Percentiles rank a stretch among this genome's conserved stretches.
Evolutionary conservation across 2,329 filamentous ascomycete species (phyloP).

Genomic region (Alternaria gansuensis): DNA sequence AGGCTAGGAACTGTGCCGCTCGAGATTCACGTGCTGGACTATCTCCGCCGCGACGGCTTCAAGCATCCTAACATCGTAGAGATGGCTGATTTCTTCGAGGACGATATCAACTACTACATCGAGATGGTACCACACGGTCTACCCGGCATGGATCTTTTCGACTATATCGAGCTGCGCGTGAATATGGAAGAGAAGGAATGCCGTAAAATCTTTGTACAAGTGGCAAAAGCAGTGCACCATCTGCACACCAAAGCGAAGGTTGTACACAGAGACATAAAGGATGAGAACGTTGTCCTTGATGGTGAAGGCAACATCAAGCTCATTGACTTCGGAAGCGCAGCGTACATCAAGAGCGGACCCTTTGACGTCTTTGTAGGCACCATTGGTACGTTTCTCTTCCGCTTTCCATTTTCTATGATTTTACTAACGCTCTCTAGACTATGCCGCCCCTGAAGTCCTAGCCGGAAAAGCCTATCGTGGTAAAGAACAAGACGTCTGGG

Average conservation of each 20-base stretch:
- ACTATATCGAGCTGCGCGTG: conserved; percentile 94
- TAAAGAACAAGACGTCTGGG: conserved; percentile 98
- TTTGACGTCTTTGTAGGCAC: conserved; percentile 99
- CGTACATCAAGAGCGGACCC: conserved; percentile 97
- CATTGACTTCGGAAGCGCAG: conserved; percentile 97
- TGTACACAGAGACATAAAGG: conserved; percentile 98
- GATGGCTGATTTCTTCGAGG: conserved; percentile 76
- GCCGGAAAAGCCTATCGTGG: conserved; percentile 91
- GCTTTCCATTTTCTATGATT: neutral
- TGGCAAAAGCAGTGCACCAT: conserved; percentile 88
- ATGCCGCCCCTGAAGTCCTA: conserved; percentile 96
- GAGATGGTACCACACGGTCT: conserved; percentile 96
- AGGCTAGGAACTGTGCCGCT: conserved; percentile 92
- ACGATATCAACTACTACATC: conserved; percentile 95
- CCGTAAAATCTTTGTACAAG: conserved; percentile 93
- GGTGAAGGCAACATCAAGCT: conserved; percentile 95
- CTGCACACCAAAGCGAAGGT: conserved; percentile 89
- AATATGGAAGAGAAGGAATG: conserved; percentile 98
- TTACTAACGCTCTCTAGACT: conserved; percentile 68
- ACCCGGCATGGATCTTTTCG: conserved; percentile 97
- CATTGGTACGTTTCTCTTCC: conserved; percentile 73
- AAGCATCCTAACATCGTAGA: conserved; percentile 73
- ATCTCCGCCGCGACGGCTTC: conserved; percentile 76
- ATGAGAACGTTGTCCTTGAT: conserved; percentile 96
- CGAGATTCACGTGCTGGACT: conserved; percentile 97